Conservation (phyloP, 441 rosid species). For the Euphorbia celastroides region DNA sequence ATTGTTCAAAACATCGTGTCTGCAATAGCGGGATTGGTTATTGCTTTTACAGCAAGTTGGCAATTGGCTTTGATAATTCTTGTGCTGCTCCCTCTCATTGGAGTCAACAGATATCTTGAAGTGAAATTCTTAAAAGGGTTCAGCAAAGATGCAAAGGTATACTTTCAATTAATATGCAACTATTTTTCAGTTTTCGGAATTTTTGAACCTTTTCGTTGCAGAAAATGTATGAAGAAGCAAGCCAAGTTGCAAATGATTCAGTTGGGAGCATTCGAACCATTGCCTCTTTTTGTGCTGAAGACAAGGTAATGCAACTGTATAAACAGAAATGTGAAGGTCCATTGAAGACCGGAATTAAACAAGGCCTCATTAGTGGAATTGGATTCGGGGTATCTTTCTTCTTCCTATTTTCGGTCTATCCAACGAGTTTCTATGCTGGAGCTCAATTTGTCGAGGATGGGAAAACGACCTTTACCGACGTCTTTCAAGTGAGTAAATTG, state of each 20-base stretch:
- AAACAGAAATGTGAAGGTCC: slow-evolving; percentile 64
- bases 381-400: slow-evolving; percentile 65
- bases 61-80: slow-evolving; percentile 60
- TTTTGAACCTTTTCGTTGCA: slow-evolving; percentile 15
- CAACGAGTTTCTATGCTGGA: slow-evolving; percentile 70
- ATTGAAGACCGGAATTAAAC: slow-evolving; percentile 49
- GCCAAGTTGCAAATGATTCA: no score
- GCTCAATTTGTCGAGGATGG: slow-evolving; percentile 57
- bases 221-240: slow-evolving; percentile 83
- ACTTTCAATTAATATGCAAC: slow-evolving; percentile 27
- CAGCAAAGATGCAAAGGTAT: slow-evolving; percentile 71
- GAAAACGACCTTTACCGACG: slow-evolving; percentile 43
- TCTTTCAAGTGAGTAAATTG: slow-evolving; percentile 47
- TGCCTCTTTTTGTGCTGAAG: slow-evolving; percentile 84
- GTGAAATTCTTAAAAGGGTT: slow-evolving; percentile 66
- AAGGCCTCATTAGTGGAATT: slow-evolving; percentile 59
- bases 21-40: slow-evolving; percentile 48
- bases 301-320: slow-evolving; percentile 66
- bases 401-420: slow-evolving; percentile 47
- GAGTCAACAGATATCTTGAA: slow-evolving; percentile 51
- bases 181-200: slow-evolving; percentile 18
- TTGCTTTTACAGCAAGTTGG: slow-evolving; percentile 77
- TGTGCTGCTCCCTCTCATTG: slow-evolving; percentile 56
- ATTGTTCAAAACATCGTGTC: slow-evolving; percentile 53
- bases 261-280: slow-evolving; percentile 86